Conservation (phyloP, 106 monocot genomes). For the Platanthera guangdongensis region DNA sequence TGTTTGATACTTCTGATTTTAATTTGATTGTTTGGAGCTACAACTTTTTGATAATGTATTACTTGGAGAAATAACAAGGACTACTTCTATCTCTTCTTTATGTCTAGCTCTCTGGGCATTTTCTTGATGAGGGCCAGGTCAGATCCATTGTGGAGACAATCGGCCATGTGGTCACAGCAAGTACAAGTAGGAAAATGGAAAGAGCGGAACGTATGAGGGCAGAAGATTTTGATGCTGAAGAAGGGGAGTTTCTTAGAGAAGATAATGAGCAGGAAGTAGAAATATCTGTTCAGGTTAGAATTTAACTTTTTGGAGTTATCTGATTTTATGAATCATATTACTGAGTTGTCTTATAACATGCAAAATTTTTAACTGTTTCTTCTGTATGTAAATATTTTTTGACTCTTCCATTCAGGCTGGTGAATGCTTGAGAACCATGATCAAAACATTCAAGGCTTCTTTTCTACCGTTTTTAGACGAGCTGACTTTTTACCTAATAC, state of each 20-base stretch:
- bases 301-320: not conserved
- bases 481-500: slow-evolving; percentile 67
- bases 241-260: slow-evolving; percentile 49
- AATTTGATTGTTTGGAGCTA: slow-evolving; percentile 1
- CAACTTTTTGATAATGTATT: not conserved
- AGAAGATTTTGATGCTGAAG: slow-evolving; percentile 64
- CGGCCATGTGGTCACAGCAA: slow-evolving; percentile 53
- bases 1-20: not conserved
- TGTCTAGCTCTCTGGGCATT: slow-evolving; percentile 44
- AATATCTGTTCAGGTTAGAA: not conserved
- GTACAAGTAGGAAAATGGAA: slow-evolving; percentile 44
- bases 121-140: slow-evolving; percentile 49
- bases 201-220: slow-evolving; percentile 43
- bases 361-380: too few relatives aligned
- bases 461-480: slow-evolving; percentile 97
- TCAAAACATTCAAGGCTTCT: slow-evolving; percentile 76
- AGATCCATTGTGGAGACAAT: slow-evolving; percentile 56
- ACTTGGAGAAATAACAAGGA: not conserved
- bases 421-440: slow-evolving; percentile 75
- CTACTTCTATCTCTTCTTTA: not conserved
- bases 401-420: slow-evolving; percentile 42
- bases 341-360: not conserved
- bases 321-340: not conserved
- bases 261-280: slow-evolving; percentile 73
- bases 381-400: not conserved